Evolutionary conservation across 176 grass and related monocot genomes (phyloP), one percentile per base, ranked within the genome.

Genomic region (Lolium multiflorum): DNA sequence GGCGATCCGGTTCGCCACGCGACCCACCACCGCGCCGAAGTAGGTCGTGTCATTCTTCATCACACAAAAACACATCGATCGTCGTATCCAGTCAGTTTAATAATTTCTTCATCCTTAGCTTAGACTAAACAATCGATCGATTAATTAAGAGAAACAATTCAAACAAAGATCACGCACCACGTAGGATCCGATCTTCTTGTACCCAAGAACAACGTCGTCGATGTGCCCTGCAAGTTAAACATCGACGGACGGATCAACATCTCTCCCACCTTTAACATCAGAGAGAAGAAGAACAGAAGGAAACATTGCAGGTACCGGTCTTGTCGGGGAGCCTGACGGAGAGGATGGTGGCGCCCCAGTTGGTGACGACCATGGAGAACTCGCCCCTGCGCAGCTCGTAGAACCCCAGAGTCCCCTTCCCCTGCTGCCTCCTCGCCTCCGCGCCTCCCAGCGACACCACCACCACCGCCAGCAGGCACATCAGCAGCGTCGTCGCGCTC

Each of bases 1-100:
- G 37, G 92, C 92, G 41, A 98, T 98, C 12, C 96, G 87, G 79
- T 98, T 98, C 11, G 96, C 93, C 79, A 96, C 93, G 31, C 96
- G 79, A 0, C 96, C 96, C 14, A 98, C 90, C 79, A 98, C 86
- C 39, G 86, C 93, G 74, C 96, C 96, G 65, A 98, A 98, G 84
- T 96, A 92, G 46, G 83, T 89, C 18, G 92, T 94, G 25, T 92
- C 93, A 64, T 95, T 92, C 95, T 94, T 7, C 14, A 25, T 7
- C 0, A 68, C 26, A 35, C 11, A 14, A 64, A 16, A 66, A 50
- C 46, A 21, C 7, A 46, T 7, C 6, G 44, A 46, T 31, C 28
- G 28, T 1, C 2, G 28, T 31, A 31, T 31, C 28, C 28, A 31
- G 28, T 31, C 28, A 31, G 28, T 31, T 31, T 2, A 31, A 31